These are phyloP conservation scores for Lepidium africanum DNA, from an alignment of 345 rosid genomes.

Conservation along the genomic window DNA sequence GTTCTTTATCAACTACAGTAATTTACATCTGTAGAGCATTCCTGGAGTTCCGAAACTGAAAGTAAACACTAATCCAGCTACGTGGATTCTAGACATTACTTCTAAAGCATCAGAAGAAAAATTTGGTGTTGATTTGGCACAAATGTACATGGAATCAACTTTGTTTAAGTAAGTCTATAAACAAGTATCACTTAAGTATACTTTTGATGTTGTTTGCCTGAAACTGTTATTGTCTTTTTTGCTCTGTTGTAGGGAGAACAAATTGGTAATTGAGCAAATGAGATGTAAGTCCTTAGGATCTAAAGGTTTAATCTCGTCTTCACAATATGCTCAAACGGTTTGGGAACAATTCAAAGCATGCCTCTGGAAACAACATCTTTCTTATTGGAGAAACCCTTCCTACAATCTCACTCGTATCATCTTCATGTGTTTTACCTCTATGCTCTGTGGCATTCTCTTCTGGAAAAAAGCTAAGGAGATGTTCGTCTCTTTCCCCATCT, in stretches of 20 bases:
- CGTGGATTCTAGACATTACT: conserved; percentile 48
- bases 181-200: neutral
- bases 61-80: conserved; percentile 41
- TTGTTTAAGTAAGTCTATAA: conserved; percentile 21
- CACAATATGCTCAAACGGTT: conserved; percentile 28
- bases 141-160: conserved; percentile 30
- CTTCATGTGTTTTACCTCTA: conserved; percentile 14
- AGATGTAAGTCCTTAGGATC: conserved; percentile 28
- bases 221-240: neutral
- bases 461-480: conserved; percentile 45
- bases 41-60: conserved; percentile 33
- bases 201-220: neutral
- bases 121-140: conserved; percentile 35
- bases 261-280: conserved; percentile 10
- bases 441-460: conserved; percentile 38
- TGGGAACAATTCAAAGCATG: conserved; percentile 50
- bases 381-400: conserved; percentile 58
- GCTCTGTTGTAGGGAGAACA: conserved; percentile 23
- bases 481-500: conserved; percentile 23
- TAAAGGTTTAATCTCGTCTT: conserved; percentile 25
- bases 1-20: neutral
- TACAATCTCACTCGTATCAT: conserved; percentile 41
- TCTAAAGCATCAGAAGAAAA: conserved; percentile 30
- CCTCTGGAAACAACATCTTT: conserved; percentile 49
- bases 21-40: conserved; percentile 13